Percentiles rank a stretch among this genome's conserved stretches.
Conservation (phyloP, 2,329 filamentous ascomycete genomes). For the Pezicula neosporulosa region DNA sequence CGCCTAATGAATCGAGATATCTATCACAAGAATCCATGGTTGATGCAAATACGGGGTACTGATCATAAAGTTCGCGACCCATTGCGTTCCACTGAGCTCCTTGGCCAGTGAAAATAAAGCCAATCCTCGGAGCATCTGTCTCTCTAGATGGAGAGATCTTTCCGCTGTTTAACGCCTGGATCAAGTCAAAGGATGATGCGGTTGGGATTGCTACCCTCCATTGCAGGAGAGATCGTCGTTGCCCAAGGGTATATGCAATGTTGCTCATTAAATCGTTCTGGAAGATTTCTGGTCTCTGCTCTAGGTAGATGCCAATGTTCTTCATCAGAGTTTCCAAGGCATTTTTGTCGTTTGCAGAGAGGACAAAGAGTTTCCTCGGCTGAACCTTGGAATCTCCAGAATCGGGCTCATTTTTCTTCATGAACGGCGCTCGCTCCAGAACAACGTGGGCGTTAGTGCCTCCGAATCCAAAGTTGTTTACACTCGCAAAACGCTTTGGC, state of each 20-base stretch:
- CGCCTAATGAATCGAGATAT: constrained; percentile 24
- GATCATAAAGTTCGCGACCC: constrained; percentile 20
- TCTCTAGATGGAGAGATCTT: constrained; percentile 17
- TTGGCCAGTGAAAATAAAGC: constrained; percentile 25
- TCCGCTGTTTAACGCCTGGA: constrained; percentile 29
- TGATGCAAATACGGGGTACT: constrained; percentile 17
- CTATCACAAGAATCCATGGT: constrained; percentile 26
- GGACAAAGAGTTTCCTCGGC: constrained; percentile 26
- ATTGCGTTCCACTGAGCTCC: constrained; percentile 24
- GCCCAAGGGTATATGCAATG: constrained; percentile 24
- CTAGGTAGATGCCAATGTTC: constrained; percentile 23
- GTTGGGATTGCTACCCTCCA: constrained; percentile 23
- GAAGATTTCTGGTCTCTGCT: constrained; percentile 26
- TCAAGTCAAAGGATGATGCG: constrained; percentile 21
- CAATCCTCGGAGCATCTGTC: constrained; percentile 15
- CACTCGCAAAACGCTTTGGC: constrained; percentile 44
- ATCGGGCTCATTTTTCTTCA: constrained; percentile 21
- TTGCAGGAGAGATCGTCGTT: constrained; percentile 22
- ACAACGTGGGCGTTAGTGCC: constrained; percentile 35
- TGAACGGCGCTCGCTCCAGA: constrained; percentile 24
- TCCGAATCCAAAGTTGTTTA: constrained; percentile 34
- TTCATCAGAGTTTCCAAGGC: constrained; percentile 23
- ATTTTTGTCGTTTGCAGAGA: constrained; percentile 23
- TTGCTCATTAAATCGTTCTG: constrained; percentile 26
- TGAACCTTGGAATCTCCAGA: constrained; percentile 12